Evolutionary conservation across 331 rosid species (phyloP), one percentile per base, ranked within the genome.

Genomic region (Prunus yedoensis): DNA sequence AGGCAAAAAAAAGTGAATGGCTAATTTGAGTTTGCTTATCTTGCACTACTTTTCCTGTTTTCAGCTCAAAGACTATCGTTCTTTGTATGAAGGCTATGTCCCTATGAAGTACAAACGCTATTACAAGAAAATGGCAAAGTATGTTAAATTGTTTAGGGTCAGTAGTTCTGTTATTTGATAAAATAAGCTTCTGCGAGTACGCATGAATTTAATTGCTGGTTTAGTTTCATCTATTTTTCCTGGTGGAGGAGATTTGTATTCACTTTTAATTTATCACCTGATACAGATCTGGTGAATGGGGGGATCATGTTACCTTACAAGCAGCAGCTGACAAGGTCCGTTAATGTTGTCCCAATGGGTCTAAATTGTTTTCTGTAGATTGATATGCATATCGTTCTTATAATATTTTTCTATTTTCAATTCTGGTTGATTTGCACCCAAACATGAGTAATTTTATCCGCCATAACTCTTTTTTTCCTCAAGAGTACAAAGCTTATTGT

Each of bases 261-360:
- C 68, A 75, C 72, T 56, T 79, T 80, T 81, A 25, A 28, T 82
- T n/a, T 74, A 61, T 46, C 71, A 32, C 23, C 21, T 81, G 65
- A 75, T 65, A 78, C 91, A 94, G 99, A 83, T 85, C 85, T 59
- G 96, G 97, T 81, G 99, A 94, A 83, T 94, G 97, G 99, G 97
- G 97, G 14, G 96, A 94, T 83, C 99, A 94, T 77, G 81, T 94
- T 86, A 91, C 96, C 58, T 86, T 94, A 74, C 98, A 94, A 86
- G 98, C 98, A 70, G 96, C 98, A 71, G 88, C 96, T 73, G 93
- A 92, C 82, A 92, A 92, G 93, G 96, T 89, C 82, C 63, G 68
- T 7, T 32, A 10, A 50, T n/a, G n/a, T 54, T 45, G 16, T 68
- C 71, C 35, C 35, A 63, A 57, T 51, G 71, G 61, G 20, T 74